Base-by-base conservation (phyloP, 2,329 filamentous ascomycete genomes). In the Dactylonectria macrodidyma region DNA sequence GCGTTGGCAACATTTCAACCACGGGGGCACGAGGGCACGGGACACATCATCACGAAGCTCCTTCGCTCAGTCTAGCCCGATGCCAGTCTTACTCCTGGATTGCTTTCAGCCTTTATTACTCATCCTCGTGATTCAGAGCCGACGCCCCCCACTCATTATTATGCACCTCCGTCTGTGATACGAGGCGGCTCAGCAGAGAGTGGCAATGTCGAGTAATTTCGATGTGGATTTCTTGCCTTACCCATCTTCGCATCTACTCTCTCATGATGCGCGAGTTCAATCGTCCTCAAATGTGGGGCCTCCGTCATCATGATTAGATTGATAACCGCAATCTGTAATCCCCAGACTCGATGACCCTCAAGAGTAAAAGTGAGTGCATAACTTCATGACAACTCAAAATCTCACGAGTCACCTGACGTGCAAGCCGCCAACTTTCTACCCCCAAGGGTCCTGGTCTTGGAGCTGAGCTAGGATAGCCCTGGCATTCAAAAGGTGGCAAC, bases 131-230 rank as follows among this genome's bases (percentile, higher is more conserved):
- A 54, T 48, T 59, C 44, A 55, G 59, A 59, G 48, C 4, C 38
- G 36, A 33, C 36, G 38, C 9, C 56, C 22, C 63, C 47, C 41
- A 22, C 24, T 16, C 50, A 34, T 55, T 26, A 22, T 36, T 26
- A 22, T 36, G 34, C 19, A 26, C 46, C 48, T 36, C 33, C 22
- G 5, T n/a, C 3, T 24, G 14, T 30, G 26, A n/a, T 30, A 60
- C 52, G 36, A 63, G 38, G 36, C 36, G 51, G n/a, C 61, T 67
- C 69, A 59, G 48, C 50, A 66, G 65, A 57, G 33, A 14, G 56
- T 59, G 46, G 59, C 59, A 44, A 52, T 26, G 30, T 44, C 30
- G 26, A 30, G 26, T 30, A 57, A 41, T 24, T 22, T 41, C 30
- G 26, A 38, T n/a, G 11, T 22, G 10, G 19, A 36, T 16, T 30